Evolutionary conservation across 805 yeast species (phyloP), one percentile per base, ranked within the genome.

Genomic region (Nakazawaea wyomingensis): DNA sequence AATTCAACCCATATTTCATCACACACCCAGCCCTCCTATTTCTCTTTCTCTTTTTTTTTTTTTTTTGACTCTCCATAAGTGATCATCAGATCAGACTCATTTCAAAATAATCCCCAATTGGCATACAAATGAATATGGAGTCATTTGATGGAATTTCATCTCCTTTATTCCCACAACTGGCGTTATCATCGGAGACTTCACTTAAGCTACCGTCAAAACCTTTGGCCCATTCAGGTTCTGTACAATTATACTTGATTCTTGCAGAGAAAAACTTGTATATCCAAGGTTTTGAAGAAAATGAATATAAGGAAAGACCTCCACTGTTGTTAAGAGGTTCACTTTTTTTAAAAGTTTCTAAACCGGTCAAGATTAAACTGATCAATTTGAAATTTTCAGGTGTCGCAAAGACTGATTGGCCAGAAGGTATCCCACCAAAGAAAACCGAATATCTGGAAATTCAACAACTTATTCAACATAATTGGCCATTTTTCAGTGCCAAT

Each of bases 371-470:
- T 47, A 86, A 84, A 59, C 58, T 74, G 16, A 76, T 90, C 10
- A 58, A 65, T 4, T 66, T 90, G 37, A 66, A 70, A 1, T 78
- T 90, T 52, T 71, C 71, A 41, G 97, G 96, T 1, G 56, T 60
- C 1, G 75, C 85, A 29, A 72, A 85, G 50, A 90, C 96, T 0
- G 96, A 90, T 48, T 90, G 97, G 96, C 97, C 97, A 3, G 97
- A 93, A 56, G 99, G 99, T 2, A 90, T 91, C 16, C 98, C 98
- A 0, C 96, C 97, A 0, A 86, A 84, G 57, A 80, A 80, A 50
- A 68, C 69, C 14, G 84, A 80, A 11, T 80, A 76, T 47, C 60
- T 62, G 27, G 99, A 93, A 52, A 60, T 72, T 18, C 76, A 74
- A 48, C 84, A 76, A 41, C 57, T 90, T 19, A 73, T 87, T 22